phyloP scores from a whole-genome alignment of 805 yeast species.

The Ogataea angusta region DNA sequence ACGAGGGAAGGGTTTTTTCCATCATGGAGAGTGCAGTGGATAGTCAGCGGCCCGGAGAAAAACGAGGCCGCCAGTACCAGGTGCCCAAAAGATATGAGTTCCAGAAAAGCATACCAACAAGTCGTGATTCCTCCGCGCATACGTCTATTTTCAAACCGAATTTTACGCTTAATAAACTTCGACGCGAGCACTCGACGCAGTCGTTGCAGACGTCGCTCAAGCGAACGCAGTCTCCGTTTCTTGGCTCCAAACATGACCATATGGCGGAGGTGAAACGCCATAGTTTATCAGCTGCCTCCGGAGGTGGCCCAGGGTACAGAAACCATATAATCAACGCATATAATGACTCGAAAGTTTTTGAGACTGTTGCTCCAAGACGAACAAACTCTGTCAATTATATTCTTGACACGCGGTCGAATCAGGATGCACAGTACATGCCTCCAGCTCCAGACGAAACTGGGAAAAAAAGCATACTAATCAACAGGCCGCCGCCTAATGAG shows the following conservation, averaged over 20 bases:
- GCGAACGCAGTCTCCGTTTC: slow-evolving; percentile 16
- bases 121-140: slow-evolving; percentile 17
- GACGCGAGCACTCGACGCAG: slow-evolving; percentile 13
- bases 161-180: slow-evolving; percentile 15
- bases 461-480: slow-evolving; percentile 19
- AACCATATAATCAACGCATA: slow-evolving; percentile 25
- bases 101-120: slow-evolving; percentile 22
- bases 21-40: slow-evolving; percentile 8
- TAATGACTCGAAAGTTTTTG: slow-evolving; percentile 29
- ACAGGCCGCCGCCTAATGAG: slow-evolving; percentile 10
- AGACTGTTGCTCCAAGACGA: slow-evolving; percentile 25
- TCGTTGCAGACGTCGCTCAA: slow-evolving; percentile 10
- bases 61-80: slow-evolving; percentile 30
- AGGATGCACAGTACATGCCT: neutral
- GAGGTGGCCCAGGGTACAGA: slow-evolving; percentile 8
- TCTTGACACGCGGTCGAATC: slow-evolving; percentile 4
- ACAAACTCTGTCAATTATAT: slow-evolving; percentile 12
- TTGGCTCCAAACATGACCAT: slow-evolving; percentile 1
- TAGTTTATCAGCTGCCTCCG: slow-evolving; percentile 19
- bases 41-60: slow-evolving; percentile 12
- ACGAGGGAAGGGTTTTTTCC: neutral
- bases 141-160: slow-evolving; percentile 15
- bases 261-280: slow-evolving; percentile 21
- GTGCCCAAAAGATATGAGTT: slow-evolving; percentile 30
- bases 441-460: neutral